Evolutionary conservation across 2,329 filamentous ascomycete genomes (phyloP).

Genomic region (Verticillium zaregamsianum): DNA sequence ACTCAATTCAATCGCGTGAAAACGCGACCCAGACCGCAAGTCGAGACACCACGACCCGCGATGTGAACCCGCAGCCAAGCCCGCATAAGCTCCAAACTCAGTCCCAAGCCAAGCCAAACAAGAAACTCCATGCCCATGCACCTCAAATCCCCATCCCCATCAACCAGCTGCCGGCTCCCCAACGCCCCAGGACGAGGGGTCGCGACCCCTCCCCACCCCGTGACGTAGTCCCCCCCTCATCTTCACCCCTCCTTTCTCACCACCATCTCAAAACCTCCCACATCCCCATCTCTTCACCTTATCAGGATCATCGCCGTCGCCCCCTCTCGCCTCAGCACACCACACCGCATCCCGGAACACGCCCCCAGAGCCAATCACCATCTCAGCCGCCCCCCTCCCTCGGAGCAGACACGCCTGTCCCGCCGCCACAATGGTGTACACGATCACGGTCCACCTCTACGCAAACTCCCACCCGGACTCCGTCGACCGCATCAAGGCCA

Average conservation of each 20-base stretch:
- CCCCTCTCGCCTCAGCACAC: background rate
- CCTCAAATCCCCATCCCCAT: background rate
- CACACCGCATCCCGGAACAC: background rate
- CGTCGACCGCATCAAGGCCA: conserved; percentile 64
- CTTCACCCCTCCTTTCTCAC: background rate
- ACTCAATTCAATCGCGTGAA: background rate
- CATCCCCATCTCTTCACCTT: background rate
- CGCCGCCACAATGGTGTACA: conserved; percentile 56
- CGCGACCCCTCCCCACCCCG: background rate
- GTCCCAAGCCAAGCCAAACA: background rate
- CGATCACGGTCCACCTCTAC: conserved; percentile 65
- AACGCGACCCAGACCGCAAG: background rate
- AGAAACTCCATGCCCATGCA: background rate
- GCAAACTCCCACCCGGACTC: conserved; percentile 61
- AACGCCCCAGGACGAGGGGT: background rate
- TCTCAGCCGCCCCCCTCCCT: background rate
- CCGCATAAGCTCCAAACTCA: background rate
- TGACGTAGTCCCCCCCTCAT: background rate
- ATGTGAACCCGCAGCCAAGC: background rate
- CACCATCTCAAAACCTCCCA: background rate
- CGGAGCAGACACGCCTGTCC: background rate
- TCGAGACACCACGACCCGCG: background rate
- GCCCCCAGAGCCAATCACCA: background rate
- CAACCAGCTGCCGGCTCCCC: background rate
- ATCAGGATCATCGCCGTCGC: background rate